These are phyloP conservation scores for Pythium aristosporum DNA, from an alignment of 352 stramenopile species.

Conservation along the genomic window DNA sequence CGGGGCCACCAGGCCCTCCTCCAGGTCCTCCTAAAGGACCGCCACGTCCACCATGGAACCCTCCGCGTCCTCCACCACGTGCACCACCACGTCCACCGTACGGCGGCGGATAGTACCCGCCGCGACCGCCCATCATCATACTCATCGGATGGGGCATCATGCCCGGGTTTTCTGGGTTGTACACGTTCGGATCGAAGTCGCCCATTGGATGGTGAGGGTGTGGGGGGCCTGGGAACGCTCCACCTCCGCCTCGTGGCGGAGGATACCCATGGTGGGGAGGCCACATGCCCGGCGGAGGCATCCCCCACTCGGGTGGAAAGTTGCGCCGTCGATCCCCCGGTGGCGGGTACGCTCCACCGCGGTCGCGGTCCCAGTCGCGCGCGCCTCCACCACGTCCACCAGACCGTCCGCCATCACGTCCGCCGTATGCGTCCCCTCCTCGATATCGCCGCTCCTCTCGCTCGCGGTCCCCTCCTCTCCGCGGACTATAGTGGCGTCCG, in stretches of 20 bases:
- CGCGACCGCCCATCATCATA: conserved; percentile 67
- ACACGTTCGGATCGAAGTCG: conserved; percentile 69
- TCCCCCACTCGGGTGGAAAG: conserved; percentile 65
- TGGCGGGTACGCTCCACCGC: conserved; percentile 29
- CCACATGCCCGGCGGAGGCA: conserved; percentile 72
- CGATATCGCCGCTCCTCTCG: conserved; percentile 16
- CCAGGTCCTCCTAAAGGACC: conserved; percentile 40
- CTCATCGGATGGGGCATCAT: conserved; percentile 54
- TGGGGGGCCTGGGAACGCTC: conserved; percentile 2
- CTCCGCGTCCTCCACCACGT: conserved; percentile 29
- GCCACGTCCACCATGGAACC: conserved; percentile 34
- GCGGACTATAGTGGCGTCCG: conserved; percentile 21
- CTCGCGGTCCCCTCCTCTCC: conserved; percentile 24
- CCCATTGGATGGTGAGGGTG: conserved; percentile 33
- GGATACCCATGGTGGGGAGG: conserved; percentile 37
- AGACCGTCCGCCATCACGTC: conserved; percentile 14
- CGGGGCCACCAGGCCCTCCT: conserved; percentile 27
- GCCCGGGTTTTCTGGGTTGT: conserved; percentile 47
- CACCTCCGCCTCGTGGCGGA: conserved; percentile 38
- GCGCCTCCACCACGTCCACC: conserved; percentile 10
- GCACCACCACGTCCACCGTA: conserved; percentile 40
- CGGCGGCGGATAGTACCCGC: conserved; percentile 31
- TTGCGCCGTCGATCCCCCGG: conserved; percentile 47
- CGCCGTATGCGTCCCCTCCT: conserved; percentile 16
- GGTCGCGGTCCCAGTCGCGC: conserved; percentile 25